Evolutionary conservation across 2,329 filamentous ascomycete genomes (phyloP), one percentile per base, ranked within the genome.

Genomic region (Paecilomyces dactylethromorphus): DNA sequence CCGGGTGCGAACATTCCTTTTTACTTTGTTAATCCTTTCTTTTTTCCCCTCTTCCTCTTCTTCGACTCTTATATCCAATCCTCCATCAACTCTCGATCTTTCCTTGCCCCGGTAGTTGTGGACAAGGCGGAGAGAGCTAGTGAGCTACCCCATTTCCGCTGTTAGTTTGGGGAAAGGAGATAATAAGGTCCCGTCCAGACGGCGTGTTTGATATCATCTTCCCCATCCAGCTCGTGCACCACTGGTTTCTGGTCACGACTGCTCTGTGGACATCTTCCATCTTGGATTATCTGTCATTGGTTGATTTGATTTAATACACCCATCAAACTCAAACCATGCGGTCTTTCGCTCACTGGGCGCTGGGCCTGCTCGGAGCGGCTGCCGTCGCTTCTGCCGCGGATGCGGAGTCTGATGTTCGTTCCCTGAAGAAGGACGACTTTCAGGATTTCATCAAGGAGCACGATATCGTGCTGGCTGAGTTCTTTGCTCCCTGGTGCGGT

Each of bases 401-500:
- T 24, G 65, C 66, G 31, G 63, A 68, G 50, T 96, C 91, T 53
- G 92, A 97, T 74, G 94, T 99, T 64, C 78, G 86, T 69, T 86
- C 91, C 67, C 82, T 99, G 65, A 95, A 89, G 77, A 87, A 88
- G 76, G 91, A 93, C 72, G 91, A 84, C 65, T 99, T 99, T 76
- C 84, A 89, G 67, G 84, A 87, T 62, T 99, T 97, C 77, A 81
- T 99, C 73, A 88, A 88, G 75, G 79, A 86, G 68, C 89, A 97
- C 76, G 87, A 91, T 69, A 84, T 99, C 59, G 93, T 97, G 58
- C 87, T 99, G 62, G 92, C 92, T 69, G 92, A 99, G 81, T 99
- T 97, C 86, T 97, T 91, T 76, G 93, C 93, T 66, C 92, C 93
- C 68, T 96, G 93, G 92, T 96, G 90, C 68, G 93, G 92, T 66